Conservation (phyloP, 129 eudicot genomes). For the Kitagawia praeruptora region DNA sequence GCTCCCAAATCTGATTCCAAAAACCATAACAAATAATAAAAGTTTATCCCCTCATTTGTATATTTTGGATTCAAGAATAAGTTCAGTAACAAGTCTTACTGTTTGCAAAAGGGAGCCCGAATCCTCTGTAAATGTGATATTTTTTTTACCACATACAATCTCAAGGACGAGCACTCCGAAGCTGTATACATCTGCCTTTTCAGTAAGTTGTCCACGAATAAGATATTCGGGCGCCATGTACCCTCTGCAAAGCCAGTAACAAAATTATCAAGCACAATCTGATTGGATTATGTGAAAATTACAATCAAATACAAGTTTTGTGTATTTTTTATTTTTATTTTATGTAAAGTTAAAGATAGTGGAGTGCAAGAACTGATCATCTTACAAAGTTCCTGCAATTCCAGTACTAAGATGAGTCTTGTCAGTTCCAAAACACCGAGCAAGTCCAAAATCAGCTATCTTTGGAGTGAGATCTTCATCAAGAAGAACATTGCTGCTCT, state of each 20-base stretch:
- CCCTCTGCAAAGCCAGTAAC: slow-evolving; percentile 1
- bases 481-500: too few species aligned
- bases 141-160: slow-evolving; percentile 7
- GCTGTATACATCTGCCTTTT: slow-evolving; percentile 5
- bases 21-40: background rate
- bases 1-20: slow-evolving; percentile 1
- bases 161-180: slow-evolving; percentile 5
- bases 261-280: background rate
- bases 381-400: slow-evolving; percentile 3
- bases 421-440: slow-evolving; percentile 5
- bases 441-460: slow-evolving; percentile 10
- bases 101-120: background rate
- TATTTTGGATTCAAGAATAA: background rate
- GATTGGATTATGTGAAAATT: background rate
- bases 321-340: background rate
- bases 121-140: background rate
- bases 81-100: background rate
- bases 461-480: slow-evolving; percentile 1
- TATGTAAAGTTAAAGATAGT: background rate
- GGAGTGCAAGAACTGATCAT: background rate
- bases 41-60: background rate
- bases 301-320: background rate
- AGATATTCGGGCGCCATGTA: slow-evolving; percentile 8
- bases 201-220: slow-evolving; percentile 5
- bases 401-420: slow-evolving; percentile 9